Conservation (phyloP, 495 filamentous ascomycete genomes). For the Penicillium cinerascens region DNA sequence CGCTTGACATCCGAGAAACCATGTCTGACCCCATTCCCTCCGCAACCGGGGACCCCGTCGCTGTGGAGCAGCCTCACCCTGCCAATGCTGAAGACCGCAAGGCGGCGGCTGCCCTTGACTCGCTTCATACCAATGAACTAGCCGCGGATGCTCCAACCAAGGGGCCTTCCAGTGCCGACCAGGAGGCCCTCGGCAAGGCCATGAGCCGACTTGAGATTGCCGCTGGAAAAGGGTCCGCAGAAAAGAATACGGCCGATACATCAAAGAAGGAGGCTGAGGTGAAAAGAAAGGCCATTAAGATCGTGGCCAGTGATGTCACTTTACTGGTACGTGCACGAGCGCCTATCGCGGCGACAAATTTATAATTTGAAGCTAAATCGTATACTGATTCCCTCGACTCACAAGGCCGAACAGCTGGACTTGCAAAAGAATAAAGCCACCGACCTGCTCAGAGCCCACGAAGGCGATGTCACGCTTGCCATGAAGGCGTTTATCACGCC, state of each 20-base stretch:
- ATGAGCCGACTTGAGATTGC: conserved; percentile 65
- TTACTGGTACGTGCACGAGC: conserved; percentile 52
- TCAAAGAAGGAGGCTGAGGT: conserved; percentile 41
- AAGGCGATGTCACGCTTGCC: conserved; percentile 70
- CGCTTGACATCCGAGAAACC: background rate
- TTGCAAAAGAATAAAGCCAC: conserved; percentile 76
- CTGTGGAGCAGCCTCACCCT: conserved; percentile 53
- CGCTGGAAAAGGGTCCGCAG: conserved; percentile 28
- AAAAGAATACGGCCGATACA: conserved; percentile 21
- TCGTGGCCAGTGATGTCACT: conserved; percentile 61
- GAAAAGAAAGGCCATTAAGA: conserved; percentile 58
- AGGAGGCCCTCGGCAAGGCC: conserved; percentile 79
- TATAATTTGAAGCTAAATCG: background rate
- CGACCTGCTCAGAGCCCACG: conserved; percentile 74
- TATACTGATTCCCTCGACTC: background rate
- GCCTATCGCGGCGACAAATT: background rate
- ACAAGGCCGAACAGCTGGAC: conserved; percentile 76
- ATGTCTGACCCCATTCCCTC: conserved; percentile 66
- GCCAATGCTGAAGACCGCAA: conserved; percentile 83
- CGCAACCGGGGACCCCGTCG: conserved; percentile 64
- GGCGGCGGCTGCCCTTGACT: conserved; percentile 78
- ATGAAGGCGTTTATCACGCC: conserved; percentile 60
- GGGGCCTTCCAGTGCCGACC: conserved; percentile 55
- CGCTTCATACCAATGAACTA: conserved; percentile 65
- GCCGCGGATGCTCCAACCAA: conserved; percentile 42